A percentile compares a stretch with the other conserved stretches of the same genome.
These are phyloP conservation scores for Papiliotrema flavescens DNA, from an alignment of 1,284 basidiomycete genomes.

Conservation along the genomic window DNA sequence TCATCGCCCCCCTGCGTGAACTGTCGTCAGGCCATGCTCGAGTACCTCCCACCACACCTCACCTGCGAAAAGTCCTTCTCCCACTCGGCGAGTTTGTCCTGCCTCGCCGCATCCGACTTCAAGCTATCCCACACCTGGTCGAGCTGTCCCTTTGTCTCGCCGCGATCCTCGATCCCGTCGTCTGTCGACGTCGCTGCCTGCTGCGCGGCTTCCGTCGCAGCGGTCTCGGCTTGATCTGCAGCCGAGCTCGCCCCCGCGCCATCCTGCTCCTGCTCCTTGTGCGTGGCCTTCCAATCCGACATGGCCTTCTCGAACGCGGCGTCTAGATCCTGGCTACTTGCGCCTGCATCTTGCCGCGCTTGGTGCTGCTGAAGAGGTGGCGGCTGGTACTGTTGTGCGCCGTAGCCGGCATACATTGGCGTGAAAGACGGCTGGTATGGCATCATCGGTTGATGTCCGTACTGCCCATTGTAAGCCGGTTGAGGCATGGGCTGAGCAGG, in stretches of 20 bases:
- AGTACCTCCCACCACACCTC: constrained; percentile 9
- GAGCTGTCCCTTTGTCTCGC: constrained; percentile 51
- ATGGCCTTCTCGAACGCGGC: constrained; percentile 56
- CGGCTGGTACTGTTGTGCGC: constrained; percentile 2
- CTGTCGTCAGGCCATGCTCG: constrained; percentile 12
- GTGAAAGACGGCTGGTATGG: constrained; percentile 10
- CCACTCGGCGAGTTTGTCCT: constrained; percentile 74
- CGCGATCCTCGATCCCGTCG: constrained; percentile 47
- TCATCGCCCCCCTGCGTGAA: constrained; percentile 43
- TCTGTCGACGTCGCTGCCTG: constrained; percentile 46
- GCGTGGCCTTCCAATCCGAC: constrained; percentile 70
- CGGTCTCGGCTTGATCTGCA: too few relatives aligned
- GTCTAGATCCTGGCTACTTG: neutral
- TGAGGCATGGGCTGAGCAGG: neutral
- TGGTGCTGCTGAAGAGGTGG: neutral
- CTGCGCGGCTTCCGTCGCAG: constrained; percentile 32
- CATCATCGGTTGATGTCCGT: neutral
- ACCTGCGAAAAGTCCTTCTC: constrained; percentile 79
- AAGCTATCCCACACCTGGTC: constrained; percentile 51
- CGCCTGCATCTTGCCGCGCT: constrained; percentile 18
- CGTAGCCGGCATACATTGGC: constrained; percentile 15
- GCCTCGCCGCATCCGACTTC: constrained; percentile 48
- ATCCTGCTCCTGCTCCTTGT: constrained; percentile 12
- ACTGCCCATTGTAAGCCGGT: neutral
- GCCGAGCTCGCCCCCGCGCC: constrained; percentile 13